These are phyloP conservation scores for Triticum monococcum DNA, from an alignment of 176 grass and related monocot species.

Conservation along the genomic window DNA sequence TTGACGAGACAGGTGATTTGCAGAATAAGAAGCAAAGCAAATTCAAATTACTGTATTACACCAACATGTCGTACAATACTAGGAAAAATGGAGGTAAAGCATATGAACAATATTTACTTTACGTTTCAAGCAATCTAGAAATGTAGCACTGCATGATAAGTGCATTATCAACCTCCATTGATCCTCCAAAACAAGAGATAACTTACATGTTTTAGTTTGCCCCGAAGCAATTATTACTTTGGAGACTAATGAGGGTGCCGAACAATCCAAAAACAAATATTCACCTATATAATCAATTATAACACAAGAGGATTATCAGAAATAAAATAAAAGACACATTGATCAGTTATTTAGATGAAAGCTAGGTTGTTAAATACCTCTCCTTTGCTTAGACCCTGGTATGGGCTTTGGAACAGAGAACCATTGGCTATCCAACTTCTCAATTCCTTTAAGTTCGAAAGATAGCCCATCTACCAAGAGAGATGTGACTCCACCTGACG, in stretches of 20 bases:
- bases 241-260: conserved; percentile 60
- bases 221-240: conserved; percentile 75
- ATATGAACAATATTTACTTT: background rate
- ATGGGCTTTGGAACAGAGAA: conserved; percentile 71
- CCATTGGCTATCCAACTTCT: conserved; percentile 93
- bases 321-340: conserved; percentile 4
- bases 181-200: conserved; percentile 14
- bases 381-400: conserved; percentile 73
- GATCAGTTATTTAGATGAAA: conserved; percentile 6
- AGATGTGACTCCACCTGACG: conserved; percentile 12
- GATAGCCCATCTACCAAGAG: conserved; percentile 74
- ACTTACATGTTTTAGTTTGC: conserved; percentile 88
- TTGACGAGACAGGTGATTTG: background rate
- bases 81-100: conserved; percentile 2
- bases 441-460: conserved; percentile 85
- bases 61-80: background rate
- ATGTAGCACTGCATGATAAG: background rate
- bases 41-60: background rate
- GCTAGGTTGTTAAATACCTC: conserved; percentile 49
- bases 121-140: conserved; percentile 25
- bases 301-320: conserved; percentile 27
- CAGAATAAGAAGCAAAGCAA: background rate
- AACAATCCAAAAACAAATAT: conserved; percentile 72
- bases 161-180: background rate
- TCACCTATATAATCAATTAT: conserved; percentile 61